phyloP scores from a whole-genome alignment of 139 green algal genomes.

The Chlorella sp. region DNA sequence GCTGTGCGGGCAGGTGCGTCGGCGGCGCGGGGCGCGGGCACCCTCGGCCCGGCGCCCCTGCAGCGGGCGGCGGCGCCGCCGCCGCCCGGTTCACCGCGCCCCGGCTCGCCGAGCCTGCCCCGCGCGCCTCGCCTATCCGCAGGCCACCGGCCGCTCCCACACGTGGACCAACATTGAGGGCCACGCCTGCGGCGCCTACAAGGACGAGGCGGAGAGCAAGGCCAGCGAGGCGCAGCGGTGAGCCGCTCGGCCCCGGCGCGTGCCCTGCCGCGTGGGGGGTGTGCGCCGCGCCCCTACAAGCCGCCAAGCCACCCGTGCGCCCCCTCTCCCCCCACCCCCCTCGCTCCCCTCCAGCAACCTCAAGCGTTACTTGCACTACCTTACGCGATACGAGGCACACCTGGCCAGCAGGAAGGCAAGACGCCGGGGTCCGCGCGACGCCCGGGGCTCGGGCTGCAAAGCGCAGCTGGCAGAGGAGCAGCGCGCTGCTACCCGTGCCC shows the following conservation, averaged over 20 bases:
- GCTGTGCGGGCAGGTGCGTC: constrained; percentile 87
- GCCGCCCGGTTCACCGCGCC: too few relatives aligned
- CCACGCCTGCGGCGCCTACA: constrained; percentile 88
- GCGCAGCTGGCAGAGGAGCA: too few relatives aligned
- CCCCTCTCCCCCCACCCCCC: neutral
- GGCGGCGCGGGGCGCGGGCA: too few relatives aligned
- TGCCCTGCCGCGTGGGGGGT: neutral
- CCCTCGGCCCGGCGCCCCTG: too few relatives aligned
- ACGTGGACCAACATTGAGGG: constrained; percentile 80
- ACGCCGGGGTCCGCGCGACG: too few relatives aligned
- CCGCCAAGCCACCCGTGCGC: neutral
- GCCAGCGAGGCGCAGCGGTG: constrained; percentile 58
- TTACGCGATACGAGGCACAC: constrained; percentile 84
- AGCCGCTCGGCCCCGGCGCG: neutral
- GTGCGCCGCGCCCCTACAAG: neutral
- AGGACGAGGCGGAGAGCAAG: constrained; percentile 67
- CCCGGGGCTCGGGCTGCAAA: too few relatives aligned
- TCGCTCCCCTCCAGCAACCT: constrained; percentile 47
- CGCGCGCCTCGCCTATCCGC: too few relatives aligned
- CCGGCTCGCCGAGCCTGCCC: too few relatives aligned
- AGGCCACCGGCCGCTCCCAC: constrained; percentile 77
- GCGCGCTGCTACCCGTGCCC: too few relatives aligned
- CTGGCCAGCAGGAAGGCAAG: constrained; percentile 22
- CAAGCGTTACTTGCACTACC: constrained; percentile 93
- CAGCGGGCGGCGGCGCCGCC: too few relatives aligned